Base-by-base conservation (phyloP, 2,329 filamentous ascomycete genomes). In the Xylariaceae sp. region DNA sequence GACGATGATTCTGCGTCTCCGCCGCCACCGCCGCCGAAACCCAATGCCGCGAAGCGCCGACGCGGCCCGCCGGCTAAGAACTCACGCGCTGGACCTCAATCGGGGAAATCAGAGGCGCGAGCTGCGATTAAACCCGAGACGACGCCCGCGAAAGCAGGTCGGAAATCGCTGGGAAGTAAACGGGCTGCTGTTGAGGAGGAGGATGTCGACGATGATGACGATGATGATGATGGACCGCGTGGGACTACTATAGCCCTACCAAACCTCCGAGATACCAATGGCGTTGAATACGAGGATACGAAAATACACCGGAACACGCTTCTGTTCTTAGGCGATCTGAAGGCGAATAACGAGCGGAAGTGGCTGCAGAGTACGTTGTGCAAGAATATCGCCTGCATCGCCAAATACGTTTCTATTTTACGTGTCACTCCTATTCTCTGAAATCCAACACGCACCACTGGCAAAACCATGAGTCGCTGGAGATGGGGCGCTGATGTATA, bases 281-380 rank as follows among this genome's bases (percentile, higher is more conserved):
- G 71, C 12, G 64, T 76, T 13, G 70, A 76, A 2, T 85, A 85
- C 54, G 72, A 73, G 32, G 78, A 82, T 36, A 68, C 75, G 19
- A 76, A 70, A 22, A 56, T 85, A 4, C 82, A 85, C 60, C 73
- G 72, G 26, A 85, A 85, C 56, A 84, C 82, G 0, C 57, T 84
- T 43, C 68, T 76, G 1, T 85, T 85, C 61, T 71, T 86, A 37
- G 71, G 69, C 39, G 81, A 85, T 49, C 72, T 86, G 36, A 83
- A 80, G 63, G 76, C 73, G 12, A 80, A 85, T 62, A 86, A 86
- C 61, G 71, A 76, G 54, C 72, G 83, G 29, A 64, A 72, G 0
- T 86, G 83, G 83, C 70, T 85, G 6, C 83, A 83, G 62, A 71
- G 80, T 83, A 68, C 61, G 71, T 61, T 42, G 18, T 16, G 15